Conservation (phyloP, 23 red algal genomes). For the Gracilariopsis chorda region DNA sequence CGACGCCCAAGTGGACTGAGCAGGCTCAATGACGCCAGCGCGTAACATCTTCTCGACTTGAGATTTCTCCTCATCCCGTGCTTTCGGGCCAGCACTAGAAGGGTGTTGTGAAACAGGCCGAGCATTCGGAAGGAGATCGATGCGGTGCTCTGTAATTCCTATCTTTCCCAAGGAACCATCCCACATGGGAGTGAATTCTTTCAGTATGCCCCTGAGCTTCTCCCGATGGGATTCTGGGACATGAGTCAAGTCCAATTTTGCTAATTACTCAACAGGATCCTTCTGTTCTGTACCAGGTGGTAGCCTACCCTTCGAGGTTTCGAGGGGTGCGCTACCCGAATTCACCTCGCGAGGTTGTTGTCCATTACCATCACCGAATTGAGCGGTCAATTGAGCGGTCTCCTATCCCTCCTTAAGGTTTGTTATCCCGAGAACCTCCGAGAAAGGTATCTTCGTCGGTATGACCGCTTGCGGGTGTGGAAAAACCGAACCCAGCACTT, state of each 20-base stretch:
- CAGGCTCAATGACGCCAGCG: background rate
- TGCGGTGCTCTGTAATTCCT: background rate
- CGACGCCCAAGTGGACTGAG: background rate
- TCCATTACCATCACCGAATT: no score
- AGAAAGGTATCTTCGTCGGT: background rate
- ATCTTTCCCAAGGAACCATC: background rate
- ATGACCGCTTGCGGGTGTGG: constrained; percentile 2
- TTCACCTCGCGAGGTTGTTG: no score
- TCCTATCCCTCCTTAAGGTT: no score
- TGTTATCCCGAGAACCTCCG: background rate
- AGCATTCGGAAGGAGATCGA: background rate
- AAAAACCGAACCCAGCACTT: background rate
- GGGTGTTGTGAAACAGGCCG: background rate
- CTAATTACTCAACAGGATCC: background rate
- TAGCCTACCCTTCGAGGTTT: no score
- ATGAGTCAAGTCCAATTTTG: background rate
- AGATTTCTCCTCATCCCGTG: background rate
- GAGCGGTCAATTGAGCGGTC: no score
- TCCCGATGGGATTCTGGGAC: background rate
- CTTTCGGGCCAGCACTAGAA: background rate
- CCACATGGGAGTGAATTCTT: background rate
- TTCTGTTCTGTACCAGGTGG: background rate
- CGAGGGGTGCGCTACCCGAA: no score
- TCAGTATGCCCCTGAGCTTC: background rate
- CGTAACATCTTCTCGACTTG: background rate